Conservation (phyloP, 2,329 filamentous ascomycete genomes). For the Arthrobotrys conoides region DNA sequence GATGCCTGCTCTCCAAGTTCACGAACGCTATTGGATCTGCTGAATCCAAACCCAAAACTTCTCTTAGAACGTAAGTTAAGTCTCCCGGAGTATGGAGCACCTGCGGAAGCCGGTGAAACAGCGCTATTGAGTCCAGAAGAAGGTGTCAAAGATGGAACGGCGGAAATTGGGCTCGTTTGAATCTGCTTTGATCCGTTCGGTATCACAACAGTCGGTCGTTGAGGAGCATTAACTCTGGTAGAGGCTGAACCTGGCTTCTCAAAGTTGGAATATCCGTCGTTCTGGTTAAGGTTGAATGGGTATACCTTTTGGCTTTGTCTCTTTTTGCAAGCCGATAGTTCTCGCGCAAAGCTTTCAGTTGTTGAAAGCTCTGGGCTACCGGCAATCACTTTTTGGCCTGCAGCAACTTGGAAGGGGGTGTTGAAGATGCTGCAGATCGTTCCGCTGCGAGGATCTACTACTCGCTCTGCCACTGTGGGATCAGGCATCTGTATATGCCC, state of each 20-base stretch:
- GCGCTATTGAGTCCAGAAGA: slow-evolving; percentile 47
- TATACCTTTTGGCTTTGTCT: slow-evolving; percentile 30
- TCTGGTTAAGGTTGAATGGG: slow-evolving; percentile 30
- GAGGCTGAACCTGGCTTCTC: slow-evolving; percentile 23
- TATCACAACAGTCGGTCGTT: slow-evolving; percentile 40
- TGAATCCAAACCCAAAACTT: slow-evolving; percentile 46
- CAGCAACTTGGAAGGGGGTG: slow-evolving; percentile 38
- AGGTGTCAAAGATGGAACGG: slow-evolving; percentile 43
- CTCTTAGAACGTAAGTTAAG: slow-evolving; percentile 40
- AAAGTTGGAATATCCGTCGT: not conserved
- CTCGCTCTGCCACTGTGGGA: slow-evolving; percentile 42
- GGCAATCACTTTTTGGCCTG: slow-evolving; percentile 39
- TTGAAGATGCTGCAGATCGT: slow-evolving; percentile 52
- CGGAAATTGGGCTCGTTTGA: slow-evolving; percentile 32
- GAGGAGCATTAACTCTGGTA: slow-evolving; percentile 27
- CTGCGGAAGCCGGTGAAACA: slow-evolving; percentile 31
- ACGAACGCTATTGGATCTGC: slow-evolving; percentile 45
- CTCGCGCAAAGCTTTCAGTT: slow-evolving; percentile 39
- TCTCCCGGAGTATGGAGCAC: slow-evolving; percentile 42
- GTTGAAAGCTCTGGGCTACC: slow-evolving; percentile 47
- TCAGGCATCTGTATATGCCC: slow-evolving; percentile 54
- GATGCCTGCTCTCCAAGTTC: slow-evolving; percentile 35
- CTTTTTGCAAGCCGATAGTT: slow-evolving; percentile 37
- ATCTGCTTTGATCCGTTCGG: slow-evolving; percentile 14
- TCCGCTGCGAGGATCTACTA: slow-evolving; percentile 44